phyloP scores from a whole-genome alignment of 129 eudicot species.

The Silybum marianum region DNA sequence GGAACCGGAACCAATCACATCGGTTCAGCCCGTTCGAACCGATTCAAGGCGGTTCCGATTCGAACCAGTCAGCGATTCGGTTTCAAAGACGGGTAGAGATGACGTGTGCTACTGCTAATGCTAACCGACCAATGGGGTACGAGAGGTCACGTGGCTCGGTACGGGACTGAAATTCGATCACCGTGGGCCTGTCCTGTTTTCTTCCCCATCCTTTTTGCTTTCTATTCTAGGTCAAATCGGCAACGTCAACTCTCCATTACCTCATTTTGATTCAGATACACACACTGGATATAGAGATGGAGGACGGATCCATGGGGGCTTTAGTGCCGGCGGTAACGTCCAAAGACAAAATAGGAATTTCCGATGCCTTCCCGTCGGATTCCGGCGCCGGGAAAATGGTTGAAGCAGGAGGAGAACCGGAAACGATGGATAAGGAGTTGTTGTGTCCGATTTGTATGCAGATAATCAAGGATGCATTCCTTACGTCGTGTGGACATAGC shows the following conservation, averaged over 20 bases:
- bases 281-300: conserved; percentile 24
- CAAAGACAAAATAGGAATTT: conserved; percentile 17
- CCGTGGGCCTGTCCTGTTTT: not conserved
- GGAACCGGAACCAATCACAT: too few species aligned
- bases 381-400: conserved; percentile 16
- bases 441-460: conserved; percentile 94
- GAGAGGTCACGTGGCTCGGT: conserved; percentile 30
- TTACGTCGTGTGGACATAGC: conserved; percentile 94
- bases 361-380: conserved; percentile 29
- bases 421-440: conserved; percentile 59
- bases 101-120: not conserved
- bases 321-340: conserved; percentile 64
- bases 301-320: conserved; percentile 51
- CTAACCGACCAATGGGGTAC: conserved; percentile 26
- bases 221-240: not conserved
- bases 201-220: conserved; percentile 11
- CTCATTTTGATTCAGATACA: not conserved
- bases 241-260: conserved; percentile 16
- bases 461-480: conserved; percentile 77
- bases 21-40: too few species aligned
- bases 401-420: conserved; percentile 30
- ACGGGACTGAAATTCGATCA: conserved; percentile 29
- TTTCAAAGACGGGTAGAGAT: too few species aligned
- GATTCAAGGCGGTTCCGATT: too few species aligned
- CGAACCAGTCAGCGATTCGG: too few species aligned